phyloP scores from a whole-genome alignment of 768 basidiomycete species.

The Pulveroboletus sp. region DNA sequence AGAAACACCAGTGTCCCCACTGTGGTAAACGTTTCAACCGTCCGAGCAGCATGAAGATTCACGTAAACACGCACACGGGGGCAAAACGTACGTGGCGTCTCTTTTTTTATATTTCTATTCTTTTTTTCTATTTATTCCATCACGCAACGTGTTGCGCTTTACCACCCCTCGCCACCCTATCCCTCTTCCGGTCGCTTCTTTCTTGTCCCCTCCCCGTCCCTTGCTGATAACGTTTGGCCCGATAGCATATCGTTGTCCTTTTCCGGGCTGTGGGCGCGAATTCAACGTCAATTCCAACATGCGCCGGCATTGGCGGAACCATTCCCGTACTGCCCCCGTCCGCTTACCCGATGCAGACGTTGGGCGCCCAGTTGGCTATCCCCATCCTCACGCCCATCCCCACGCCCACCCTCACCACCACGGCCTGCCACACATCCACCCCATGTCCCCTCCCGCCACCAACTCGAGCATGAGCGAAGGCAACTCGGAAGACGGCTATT shows the following conservation, averaged over 20 bases:
- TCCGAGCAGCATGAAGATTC: constrained; percentile 41
- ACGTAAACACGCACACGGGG: constrained; percentile 42
- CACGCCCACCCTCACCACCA: constrained; percentile 12
- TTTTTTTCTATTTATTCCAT: background rate
- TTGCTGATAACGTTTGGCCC: constrained; percentile 15
- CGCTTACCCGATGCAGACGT: constrained; percentile 23
- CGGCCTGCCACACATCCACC: constrained; percentile 10
- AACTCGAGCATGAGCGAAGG: constrained; percentile 29
- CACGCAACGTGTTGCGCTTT: constrained; percentile 24
- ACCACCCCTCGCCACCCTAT: constrained; percentile 8
- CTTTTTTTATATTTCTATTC: constrained; percentile 6
- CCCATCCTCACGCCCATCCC: constrained; percentile 9
- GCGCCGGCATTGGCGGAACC: constrained; percentile 76
- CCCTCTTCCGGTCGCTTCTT: constrained; percentile 7
- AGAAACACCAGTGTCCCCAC: constrained; percentile 37
- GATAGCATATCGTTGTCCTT: constrained; percentile 72
- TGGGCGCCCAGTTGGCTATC: constrained; percentile 8
- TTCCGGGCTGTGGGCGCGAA: constrained; percentile 68
- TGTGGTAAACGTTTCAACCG: constrained; percentile 43
- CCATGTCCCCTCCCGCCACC: constrained; percentile 31
- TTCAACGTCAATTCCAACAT: constrained; percentile 88
- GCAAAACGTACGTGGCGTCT: constrained; percentile 33
- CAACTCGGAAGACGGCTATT: constrained; percentile 26
- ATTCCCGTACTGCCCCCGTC: constrained; percentile 33
- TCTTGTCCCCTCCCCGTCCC: background rate